Evolutionary conservation across 148 eudicot genomes (phyloP).

Genomic region (Cornus suecica): DNA sequence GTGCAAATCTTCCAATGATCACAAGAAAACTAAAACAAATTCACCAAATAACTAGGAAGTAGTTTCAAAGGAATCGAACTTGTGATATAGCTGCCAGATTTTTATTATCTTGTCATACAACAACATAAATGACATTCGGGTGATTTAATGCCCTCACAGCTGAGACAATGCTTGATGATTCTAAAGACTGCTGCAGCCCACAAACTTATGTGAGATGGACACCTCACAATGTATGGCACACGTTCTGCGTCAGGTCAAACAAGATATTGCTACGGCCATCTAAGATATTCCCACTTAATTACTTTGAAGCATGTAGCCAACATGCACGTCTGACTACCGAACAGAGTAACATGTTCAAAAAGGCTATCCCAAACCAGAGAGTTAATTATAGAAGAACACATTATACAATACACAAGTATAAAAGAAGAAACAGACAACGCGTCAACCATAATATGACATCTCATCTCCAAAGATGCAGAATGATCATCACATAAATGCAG

Average conservation of each 20-base stretch:
- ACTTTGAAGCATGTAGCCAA: too few relatives aligned
- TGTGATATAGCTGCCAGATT: not conserved
- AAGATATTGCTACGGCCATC: not conserved
- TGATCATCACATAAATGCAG: not conserved
- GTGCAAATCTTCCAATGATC: not conserved
- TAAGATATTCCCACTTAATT: too few relatives aligned
- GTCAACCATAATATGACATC: not conserved
- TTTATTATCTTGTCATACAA: not conserved
- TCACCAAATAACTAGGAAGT: not conserved
- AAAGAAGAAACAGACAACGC: not conserved
- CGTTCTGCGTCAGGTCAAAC: not conserved
- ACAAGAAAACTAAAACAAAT: slow-evolving; percentile 4
- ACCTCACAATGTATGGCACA: not conserved
- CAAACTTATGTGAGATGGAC: not conserved
- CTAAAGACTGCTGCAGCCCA: not conserved
- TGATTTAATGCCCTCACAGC: not conserved
- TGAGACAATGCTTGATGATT: not conserved
- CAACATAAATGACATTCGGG: not conserved
- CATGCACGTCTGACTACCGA: too few relatives aligned
- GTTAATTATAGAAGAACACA: not conserved
- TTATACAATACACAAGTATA: not conserved
- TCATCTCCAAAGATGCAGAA: not conserved
- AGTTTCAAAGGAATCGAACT: not conserved
- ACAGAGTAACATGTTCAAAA: too few relatives aligned
- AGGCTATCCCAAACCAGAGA: too few relatives aligned